Conservation (phyloP, 441 rosid genomes). For the Gossypium lobatum region DNA sequence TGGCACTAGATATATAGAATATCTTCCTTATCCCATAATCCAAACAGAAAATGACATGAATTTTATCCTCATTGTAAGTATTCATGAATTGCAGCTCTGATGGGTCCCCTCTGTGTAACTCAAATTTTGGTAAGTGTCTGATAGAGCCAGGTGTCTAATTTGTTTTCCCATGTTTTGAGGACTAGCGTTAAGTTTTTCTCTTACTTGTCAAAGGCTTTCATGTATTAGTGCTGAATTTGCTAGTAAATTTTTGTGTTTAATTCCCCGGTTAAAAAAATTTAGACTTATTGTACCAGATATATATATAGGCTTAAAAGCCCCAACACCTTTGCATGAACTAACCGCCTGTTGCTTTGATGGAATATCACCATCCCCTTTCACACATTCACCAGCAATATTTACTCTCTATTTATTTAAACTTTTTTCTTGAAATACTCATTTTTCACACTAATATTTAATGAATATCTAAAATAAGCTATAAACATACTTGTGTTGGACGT, state of each 20-base stretch:
- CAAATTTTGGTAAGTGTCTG: not conserved
- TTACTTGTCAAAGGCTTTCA: not conserved
- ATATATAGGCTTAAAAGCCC: not conserved
- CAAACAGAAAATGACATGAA: slow-evolving; percentile 18
- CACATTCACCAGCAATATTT: not conserved
- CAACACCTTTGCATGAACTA: slow-evolving; percentile 18
- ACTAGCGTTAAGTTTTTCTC: not conserved
- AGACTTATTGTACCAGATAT: not conserved
- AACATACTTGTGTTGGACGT: not conserved
- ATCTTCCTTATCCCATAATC: slow-evolving; percentile 12
- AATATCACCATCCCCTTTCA: not conserved
- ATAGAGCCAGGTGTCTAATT: not conserved
- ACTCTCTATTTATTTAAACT: not conserved
- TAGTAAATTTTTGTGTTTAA: not conserved
- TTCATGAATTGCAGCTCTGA: not conserved
- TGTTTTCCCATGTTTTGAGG: not conserved
- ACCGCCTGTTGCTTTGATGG: slow-evolving; percentile 12
- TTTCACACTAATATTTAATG: not conserved
- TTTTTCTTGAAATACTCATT: not conserved
- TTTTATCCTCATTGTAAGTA: slow-evolving; percentile 1
- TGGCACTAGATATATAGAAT: slow-evolving; percentile 7
- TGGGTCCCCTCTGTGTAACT: slow-evolving; percentile 4
- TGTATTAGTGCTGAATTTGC: not conserved
- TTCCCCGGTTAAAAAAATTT: not conserved
- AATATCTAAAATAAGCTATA: not conserved